phyloP scores from a whole-genome alignment of 2,329 filamentous ascomycete genomes.

The Fusarium guadeloupense region DNA sequence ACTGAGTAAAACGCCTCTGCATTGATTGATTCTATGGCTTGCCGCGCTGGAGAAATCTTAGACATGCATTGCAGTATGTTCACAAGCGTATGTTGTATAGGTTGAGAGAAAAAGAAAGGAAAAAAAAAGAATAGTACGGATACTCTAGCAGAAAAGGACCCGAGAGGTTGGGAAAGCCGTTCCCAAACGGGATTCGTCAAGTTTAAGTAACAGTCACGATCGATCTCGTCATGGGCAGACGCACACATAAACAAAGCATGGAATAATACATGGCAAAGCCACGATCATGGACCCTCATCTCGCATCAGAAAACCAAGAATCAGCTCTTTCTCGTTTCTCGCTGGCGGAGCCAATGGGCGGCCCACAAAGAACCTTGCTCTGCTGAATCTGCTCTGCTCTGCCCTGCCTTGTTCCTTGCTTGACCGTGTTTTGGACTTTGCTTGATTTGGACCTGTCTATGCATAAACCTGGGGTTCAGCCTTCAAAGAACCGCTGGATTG shows the following conservation, averaged over 20 bases:
- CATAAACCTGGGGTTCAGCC: slow-evolving; percentile 12
- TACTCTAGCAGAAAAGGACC: background rate
- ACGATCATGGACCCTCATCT: slow-evolving; percentile 1
- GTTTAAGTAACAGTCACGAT: slow-evolving; percentile 23
- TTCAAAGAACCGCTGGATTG: too few relatives aligned
- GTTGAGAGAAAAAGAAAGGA: too few relatives aligned
- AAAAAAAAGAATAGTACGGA: too few relatives aligned
- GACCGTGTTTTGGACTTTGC: slow-evolving; percentile 23
- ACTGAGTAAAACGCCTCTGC: slow-evolving; percentile 28
- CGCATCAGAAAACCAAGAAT: slow-evolving; percentile 15
- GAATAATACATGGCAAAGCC: slow-evolving; percentile 8
- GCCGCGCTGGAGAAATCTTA: slow-evolving; percentile 11
- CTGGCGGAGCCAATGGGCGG: slow-evolving; percentile 25
- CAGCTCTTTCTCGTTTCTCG: slow-evolving; percentile 2
- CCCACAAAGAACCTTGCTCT: slow-evolving; percentile 14
- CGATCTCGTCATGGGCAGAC: slow-evolving; percentile 8
- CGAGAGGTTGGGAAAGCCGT: slow-evolving; percentile 3
- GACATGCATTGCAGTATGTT: slow-evolving; percentile 21
- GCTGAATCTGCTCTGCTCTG: slow-evolving; percentile 17
- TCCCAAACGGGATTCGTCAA: slow-evolving; percentile 12
- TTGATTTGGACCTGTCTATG: background rate
- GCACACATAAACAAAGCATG: background rate
- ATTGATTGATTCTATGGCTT: slow-evolving; percentile 9
- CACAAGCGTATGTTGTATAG: background rate
- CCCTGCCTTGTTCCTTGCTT: slow-evolving; percentile 12